Evolutionary conservation across 331 rosid species (phyloP).

Genomic region (Cucumis variabilis): DNA sequence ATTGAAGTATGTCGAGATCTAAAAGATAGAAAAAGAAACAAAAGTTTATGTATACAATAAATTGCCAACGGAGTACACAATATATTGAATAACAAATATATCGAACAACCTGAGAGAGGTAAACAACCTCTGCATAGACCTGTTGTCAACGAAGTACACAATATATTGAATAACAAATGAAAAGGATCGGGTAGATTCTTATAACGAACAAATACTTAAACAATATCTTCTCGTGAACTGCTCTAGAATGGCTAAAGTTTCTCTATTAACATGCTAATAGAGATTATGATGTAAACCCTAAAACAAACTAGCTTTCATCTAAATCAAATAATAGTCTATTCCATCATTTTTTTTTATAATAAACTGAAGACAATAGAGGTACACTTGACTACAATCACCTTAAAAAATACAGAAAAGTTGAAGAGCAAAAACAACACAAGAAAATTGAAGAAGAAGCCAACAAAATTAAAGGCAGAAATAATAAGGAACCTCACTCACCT

Average conservation of each 20-base stretch:
- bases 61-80: too few relatives aligned
- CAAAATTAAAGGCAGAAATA: not conserved
- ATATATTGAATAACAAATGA: not conserved
- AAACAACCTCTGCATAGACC: conserved; percentile 48
- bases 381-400: not conserved
- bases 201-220: not conserved
- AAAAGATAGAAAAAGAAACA: too few relatives aligned
- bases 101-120: too few relatives aligned
- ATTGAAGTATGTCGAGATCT: too few relatives aligned
- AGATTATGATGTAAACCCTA: not conserved
- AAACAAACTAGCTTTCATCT: not conserved
- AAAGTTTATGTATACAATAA: too few relatives aligned
- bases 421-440: not conserved
- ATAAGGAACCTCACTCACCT: conserved; percentile 40
- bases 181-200: not conserved
- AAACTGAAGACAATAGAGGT: too few relatives aligned
- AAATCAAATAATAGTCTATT: not conserved
- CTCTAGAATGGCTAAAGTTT: not conserved
- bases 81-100: too few relatives aligned
- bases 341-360: too few relatives aligned
- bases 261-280: not conserved
- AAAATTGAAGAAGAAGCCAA: not conserved
- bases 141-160: conserved; percentile 25
- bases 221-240: not conserved
- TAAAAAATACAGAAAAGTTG: not conserved